phyloP scores from a whole-genome alignment of 768 basidiomycete species.

The Panellus pusillus region DNA sequence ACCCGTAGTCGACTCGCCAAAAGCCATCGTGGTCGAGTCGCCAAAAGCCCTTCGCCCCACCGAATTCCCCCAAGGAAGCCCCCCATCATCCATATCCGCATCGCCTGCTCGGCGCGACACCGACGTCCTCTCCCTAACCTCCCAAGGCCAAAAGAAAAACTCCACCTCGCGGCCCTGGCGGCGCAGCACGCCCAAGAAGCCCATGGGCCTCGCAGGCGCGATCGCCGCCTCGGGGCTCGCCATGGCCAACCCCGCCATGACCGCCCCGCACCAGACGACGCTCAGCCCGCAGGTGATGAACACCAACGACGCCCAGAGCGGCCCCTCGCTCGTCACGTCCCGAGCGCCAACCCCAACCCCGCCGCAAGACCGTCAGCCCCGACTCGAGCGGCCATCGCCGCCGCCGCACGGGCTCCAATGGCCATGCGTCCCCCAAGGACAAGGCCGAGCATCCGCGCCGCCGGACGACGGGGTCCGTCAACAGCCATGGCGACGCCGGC shows the following conservation, averaged over 20 bases:
- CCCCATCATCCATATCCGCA: constrained; percentile 4
- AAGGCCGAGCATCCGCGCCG: constrained; percentile 12
- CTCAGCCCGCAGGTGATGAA: constrained; percentile 31
- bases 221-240: constrained; percentile 66
- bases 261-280: constrained; percentile 46
- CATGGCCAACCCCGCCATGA: constrained; percentile 59
- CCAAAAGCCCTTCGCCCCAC: constrained; percentile 40
- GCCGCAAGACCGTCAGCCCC: constrained; percentile 9
- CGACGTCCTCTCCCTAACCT: constrained; percentile 12
- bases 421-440: not conserved
- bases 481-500: constrained; percentile 20
- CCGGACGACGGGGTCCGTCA: constrained; percentile 19
- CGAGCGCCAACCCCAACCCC: constrained; percentile 12
- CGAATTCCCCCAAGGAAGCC: constrained; percentile 25
- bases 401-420: constrained; percentile 6
- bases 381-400: constrained; percentile 5
- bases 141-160: constrained; percentile 27
- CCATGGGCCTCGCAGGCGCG: constrained; percentile 64
- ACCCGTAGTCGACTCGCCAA: constrained; percentile 34
- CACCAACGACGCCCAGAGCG: constrained; percentile 15
- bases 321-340: constrained; percentile 22
- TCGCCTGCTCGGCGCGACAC: constrained; percentile 19
- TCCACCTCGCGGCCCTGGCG: constrained; percentile 46
- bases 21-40: constrained; percentile 44
- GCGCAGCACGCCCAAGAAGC: constrained; percentile 40